Conservation (phyloP, 495 filamentous ascomycete genomes). For the Penicillium bovifimosum region DNA sequence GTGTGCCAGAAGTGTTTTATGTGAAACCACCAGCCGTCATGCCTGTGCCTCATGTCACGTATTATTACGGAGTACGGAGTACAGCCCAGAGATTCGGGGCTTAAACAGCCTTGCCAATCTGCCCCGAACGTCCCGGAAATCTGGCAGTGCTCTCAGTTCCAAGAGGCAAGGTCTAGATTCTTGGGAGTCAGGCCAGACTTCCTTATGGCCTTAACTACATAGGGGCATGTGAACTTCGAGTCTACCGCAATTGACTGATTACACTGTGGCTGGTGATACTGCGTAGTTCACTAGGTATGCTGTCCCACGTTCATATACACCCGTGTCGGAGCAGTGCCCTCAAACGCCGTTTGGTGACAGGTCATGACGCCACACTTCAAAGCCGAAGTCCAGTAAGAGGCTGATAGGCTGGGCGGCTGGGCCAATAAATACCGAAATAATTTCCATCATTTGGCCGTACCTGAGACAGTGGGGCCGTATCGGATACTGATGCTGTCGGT, state of each 20-base stretch:
- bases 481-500: no score
- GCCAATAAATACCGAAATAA: not conserved
- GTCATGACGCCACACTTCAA: not conserved
- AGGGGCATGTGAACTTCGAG: not conserved
- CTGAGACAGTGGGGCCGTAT: slow-evolving; percentile 11
- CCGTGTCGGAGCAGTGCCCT: not conserved
- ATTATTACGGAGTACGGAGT: no score
- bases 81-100: not conserved
- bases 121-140: not conserved
- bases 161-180: not conserved
- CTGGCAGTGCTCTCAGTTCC: not conserved
- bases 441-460: slow-evolving; percentile 1
- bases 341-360: not conserved
- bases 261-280: not conserved
- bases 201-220: not conserved
- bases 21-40: not conserved
- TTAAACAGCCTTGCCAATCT: not conserved
- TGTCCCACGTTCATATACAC: not conserved
- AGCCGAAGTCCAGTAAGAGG: not conserved
- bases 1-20: not conserved
- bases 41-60: not conserved
- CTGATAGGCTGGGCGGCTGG: not conserved
- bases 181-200: not conserved
- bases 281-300: no score
- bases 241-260: not conserved